These are phyloP conservation scores for Microthlaspi erraticum DNA, from an alignment of 345 rosid genomes.

Conservation along the genomic window DNA sequence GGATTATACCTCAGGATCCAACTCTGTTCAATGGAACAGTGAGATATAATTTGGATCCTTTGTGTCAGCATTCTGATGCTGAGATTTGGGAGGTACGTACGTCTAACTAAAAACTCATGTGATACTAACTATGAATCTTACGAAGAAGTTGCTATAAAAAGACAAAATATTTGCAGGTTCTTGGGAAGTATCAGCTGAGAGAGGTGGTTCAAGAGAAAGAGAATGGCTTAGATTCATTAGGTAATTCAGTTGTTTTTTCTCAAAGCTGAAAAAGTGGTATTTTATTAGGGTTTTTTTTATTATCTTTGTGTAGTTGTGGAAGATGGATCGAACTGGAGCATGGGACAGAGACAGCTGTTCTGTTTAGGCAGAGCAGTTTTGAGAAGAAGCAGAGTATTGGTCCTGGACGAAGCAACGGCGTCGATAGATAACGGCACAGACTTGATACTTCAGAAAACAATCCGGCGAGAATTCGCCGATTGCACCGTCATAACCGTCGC, in stretches of 20 bases:
- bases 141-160: background rate
- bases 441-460: constrained; percentile 76
- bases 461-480: constrained; percentile 71
- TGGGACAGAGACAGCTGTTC: constrained; percentile 41
- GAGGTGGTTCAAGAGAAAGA: constrained; percentile 83
- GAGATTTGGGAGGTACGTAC: constrained; percentile 93
- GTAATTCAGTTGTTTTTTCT: constrained; percentile 43
- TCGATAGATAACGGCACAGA: constrained; percentile 92
- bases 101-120: background rate
- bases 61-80: constrained; percentile 69
- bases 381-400: constrained; percentile 77
- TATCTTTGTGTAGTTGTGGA: constrained; percentile 57
- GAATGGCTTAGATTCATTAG: constrained; percentile 71
- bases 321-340: constrained; percentile 53
- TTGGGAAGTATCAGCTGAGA: constrained; percentile 81
- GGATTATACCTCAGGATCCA: constrained; percentile 95
- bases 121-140: constrained; percentile 10
- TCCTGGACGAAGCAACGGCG: constrained; percentile 94
- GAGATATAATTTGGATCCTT: constrained; percentile 88
- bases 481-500: constrained; percentile 88
- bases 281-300: no score
- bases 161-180: constrained; percentile 55
- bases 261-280: background rate
- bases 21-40: constrained; percentile 93
- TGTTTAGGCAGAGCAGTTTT: constrained; percentile 87